phyloP scores from a whole-genome alignment of 805 yeast genomes.

The Jamesozyma piceae region DNA sequence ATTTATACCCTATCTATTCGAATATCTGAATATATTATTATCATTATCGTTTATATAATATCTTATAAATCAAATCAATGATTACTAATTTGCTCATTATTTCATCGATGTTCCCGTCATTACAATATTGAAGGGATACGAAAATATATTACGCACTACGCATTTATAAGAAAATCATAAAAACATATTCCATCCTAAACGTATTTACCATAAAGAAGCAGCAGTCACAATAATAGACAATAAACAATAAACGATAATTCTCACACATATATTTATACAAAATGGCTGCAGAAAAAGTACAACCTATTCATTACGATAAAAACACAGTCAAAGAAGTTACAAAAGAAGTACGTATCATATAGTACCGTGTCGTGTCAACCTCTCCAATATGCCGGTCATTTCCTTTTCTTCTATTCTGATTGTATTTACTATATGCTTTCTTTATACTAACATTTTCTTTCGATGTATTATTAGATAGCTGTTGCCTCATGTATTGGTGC shows the following conservation, averaged over 20 bases:
- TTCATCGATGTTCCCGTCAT: not conserved
- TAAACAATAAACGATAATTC: not conserved
- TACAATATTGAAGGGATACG: not conserved
- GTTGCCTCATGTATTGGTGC: slow-evolving; percentile 36
- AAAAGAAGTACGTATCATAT: slow-evolving; percentile 25
- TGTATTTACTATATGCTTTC: not conserved
- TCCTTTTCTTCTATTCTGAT: not conserved
- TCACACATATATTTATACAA: not conserved
- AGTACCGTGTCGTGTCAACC: too few species aligned
- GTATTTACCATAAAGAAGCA: too few species aligned
- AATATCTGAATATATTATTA: too few species aligned
- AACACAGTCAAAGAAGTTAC: slow-evolving; percentile 30
- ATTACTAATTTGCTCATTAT: not conserved
- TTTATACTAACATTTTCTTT: not conserved
- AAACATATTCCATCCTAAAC: too few species aligned
- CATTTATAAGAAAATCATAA: not conserved
- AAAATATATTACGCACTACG: not conserved
- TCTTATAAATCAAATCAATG: not conserved
- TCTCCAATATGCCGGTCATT: not conserved
- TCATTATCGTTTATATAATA: too few species aligned
- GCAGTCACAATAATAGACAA: too few species aligned
- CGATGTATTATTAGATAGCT: slow-evolving; percentile 19
- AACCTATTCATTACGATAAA: slow-evolving; percentile 34
- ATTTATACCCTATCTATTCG: too few species aligned
- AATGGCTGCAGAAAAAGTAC: slow-evolving; percentile 14